A percentile compares a stretch with the other conserved stretches of the same genome.
Evolutionary conservation across 2,329 filamentous ascomycete species (phyloP).

Genomic region (Xylariaceae sp.): DNA sequence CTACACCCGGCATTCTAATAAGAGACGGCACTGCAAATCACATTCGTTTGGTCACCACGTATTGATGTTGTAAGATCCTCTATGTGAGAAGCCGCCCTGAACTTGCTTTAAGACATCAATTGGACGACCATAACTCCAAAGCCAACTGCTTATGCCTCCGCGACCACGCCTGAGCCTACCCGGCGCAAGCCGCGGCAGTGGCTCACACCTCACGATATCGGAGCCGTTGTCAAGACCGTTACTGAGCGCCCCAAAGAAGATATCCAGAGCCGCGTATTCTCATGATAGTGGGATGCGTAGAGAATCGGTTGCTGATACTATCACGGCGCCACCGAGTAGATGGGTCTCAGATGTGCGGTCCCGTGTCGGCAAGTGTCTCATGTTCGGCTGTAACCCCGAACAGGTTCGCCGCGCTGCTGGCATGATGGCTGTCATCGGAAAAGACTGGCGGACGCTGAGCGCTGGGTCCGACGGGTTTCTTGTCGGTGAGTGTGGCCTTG

Average conservation of each 20-base stretch:
- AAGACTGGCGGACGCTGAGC: constrained; percentile 58
- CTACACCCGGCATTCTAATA: too few relatives aligned
- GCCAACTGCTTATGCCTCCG: constrained; percentile 20
- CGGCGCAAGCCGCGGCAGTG: constrained; percentile 3
- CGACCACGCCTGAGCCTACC: constrained; percentile 21
- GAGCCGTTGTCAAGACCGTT: too few relatives aligned
- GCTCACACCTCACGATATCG: constrained; percentile 1
- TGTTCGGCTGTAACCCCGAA: constrained; percentile 60
- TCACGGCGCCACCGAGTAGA: constrained; percentile 37
- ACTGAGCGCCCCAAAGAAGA: too few relatives aligned
- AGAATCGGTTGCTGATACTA: too few relatives aligned
- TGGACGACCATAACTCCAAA: too few relatives aligned
- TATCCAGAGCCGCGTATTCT: too few relatives aligned
- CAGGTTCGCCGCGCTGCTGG: constrained; percentile 56
- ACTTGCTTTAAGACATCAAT: too few relatives aligned
- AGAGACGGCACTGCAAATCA: too few relatives aligned
- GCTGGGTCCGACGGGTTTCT: constrained; percentile 28
- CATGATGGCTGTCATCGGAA: constrained; percentile 57
- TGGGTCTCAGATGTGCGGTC: constrained; percentile 68
- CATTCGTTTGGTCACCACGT: too few relatives aligned
- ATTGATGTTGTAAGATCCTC: too few relatives aligned
- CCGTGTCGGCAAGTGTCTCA: constrained; percentile 70
- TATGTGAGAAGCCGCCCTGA: too few relatives aligned
- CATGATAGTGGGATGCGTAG: too few relatives aligned
- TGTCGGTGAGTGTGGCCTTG: constrained; percentile 19